Base-by-base conservation (phyloP, 371 early-diverging fungal species). In the Mortierella sp. region DNA sequence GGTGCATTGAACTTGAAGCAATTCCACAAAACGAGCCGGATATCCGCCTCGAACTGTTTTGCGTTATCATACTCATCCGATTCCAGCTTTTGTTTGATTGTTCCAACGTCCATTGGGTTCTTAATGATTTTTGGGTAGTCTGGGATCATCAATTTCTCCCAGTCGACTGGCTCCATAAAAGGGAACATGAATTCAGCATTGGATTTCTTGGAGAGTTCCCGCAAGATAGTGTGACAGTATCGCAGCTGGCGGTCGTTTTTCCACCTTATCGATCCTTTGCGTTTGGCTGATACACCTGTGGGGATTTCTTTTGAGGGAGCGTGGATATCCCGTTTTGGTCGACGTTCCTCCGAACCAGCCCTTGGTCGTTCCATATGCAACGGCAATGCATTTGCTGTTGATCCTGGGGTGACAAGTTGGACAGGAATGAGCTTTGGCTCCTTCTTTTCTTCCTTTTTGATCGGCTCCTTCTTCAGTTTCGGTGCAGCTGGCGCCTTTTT, bases 21-120 rank as follows among this genome's bases (percentile, higher is more conserved):
- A 85, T 99, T 99, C 55, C 89, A 85, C 76, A 99, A 90, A 88
- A 98, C 95, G 10, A 96, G 87, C 11, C 94, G 92, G 43, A 96
- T 86, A 77, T 99, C 99, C 0, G 87, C 86, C 69, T 94, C 93
- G 72, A 98, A 98, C 50, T 93, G 94, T 7, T 87, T 89, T 0
- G 94, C 87, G 9, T 84, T 86, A 0, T 83, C 70, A 83, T 99
- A 99, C 32, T 88, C 87, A 13, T 92, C 93, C 16, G 83, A 75
- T 55, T 95, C 94, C 19, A 99, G 84, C 83, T 97, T 97, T 48
- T 89, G 87, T 75, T 91, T 89, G 47, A 99, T 94, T 0, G 99
- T 99, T 19, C 93, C 89, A 28, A 99, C 64, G 83, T 99, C 99
- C 99, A 99, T 99, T 6, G 99, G 99, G 58, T 96, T 83, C 76